Base-by-base conservation (phyloP, 495 filamentous ascomycete genomes). In the Saxophila tyrrhenica region DNA sequence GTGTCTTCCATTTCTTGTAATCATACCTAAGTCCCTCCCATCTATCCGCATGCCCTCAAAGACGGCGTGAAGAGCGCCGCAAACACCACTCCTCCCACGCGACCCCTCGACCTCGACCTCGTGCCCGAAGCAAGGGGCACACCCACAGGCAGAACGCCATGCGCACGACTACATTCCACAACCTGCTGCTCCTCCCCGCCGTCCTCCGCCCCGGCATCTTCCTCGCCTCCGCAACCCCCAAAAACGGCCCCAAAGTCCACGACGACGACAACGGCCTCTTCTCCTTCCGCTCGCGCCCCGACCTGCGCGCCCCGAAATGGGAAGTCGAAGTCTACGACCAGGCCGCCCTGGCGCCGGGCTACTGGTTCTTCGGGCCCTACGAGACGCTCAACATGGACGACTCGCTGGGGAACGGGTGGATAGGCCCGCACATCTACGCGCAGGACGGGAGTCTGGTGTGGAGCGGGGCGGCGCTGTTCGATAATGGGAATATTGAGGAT, bases 311-410 rank as follows among this genome's bases (percentile, higher is more conserved):
- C 7, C 51, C 51, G n/a, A 44, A 46, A 46, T 53, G 51, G 51
- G 25, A 53, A 7, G 25, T 53, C 39, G 41, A 35, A 9, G 29
- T 46, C 38, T 45, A 44, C 39, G 51, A 53, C 24, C 13, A 53
- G 24, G 19, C 41, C 7, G 51, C 51, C 23, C 41, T 53, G 22
- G 23, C 39, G 21, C 39, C 39, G 21, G 51, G 51, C 15, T 51
- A 39, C 17, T 51, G 49, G 49, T 51, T 51, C 21, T 16, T 51
- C 11, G 49, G 49, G 5, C 49, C 49, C 29, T 51, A 51, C 29
- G 25, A 51, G 29, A 51, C 22, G 17, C 49, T 51, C n/a, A 44
- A 46, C 39, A 32, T 32, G 51, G n/a, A 32, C 25, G 49, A 39
- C 21, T 11, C 39, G 21, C 11, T 29, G 1, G 49, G 49, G 19